Percentiles rank a stretch among this genome's conserved stretches.
Evolutionary conservation across 164 flowering plant genomes (phyloP).

Genomic region (Kingdonia uniflora): DNA sequence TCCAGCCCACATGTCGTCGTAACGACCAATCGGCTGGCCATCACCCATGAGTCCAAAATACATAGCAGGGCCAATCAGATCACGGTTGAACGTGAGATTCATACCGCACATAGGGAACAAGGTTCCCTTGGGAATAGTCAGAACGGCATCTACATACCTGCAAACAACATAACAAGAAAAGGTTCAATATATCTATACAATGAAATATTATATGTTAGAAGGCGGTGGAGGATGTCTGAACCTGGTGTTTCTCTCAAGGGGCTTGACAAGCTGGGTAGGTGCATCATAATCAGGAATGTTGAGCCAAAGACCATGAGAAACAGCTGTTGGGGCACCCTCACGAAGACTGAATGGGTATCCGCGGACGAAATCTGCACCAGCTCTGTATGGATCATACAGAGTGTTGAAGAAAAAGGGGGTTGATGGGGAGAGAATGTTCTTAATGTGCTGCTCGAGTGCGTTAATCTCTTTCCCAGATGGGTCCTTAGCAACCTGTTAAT

Average conservation of each 20-base stretch:
- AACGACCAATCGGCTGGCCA: conserved; percentile 82
- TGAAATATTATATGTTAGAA: neutral
- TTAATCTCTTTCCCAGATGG: conserved; percentile 67
- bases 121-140: conserved; percentile 75
- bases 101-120: conserved; percentile 82
- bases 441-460: conserved; percentile 77
- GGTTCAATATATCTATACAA: neutral
- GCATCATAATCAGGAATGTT: conserved; percentile 87
- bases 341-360: conserved; percentile 86
- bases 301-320: conserved; percentile 80
- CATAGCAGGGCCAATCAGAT: conserved; percentile 76
- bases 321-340: conserved; percentile 70
- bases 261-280: conserved; percentile 83
- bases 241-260: conserved; percentile 70
- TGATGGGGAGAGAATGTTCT: conserved; percentile 60
- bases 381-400: conserved; percentile 70
- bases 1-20: conserved; percentile 89
- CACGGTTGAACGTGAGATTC: conserved; percentile 69
- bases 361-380: conserved; percentile 79
- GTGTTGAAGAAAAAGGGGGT: conserved; percentile 86
- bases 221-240: conserved; percentile 6
- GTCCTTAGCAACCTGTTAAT: conserved; percentile 61
- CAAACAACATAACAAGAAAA: neutral
- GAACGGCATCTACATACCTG: conserved; percentile 73
- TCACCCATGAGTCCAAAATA: conserved; percentile 87